Evolutionary conservation across 1,284 basidiomycete species (phyloP), one percentile per base, ranked within the genome.

Genomic region (Moesziomyces sp.): DNA sequence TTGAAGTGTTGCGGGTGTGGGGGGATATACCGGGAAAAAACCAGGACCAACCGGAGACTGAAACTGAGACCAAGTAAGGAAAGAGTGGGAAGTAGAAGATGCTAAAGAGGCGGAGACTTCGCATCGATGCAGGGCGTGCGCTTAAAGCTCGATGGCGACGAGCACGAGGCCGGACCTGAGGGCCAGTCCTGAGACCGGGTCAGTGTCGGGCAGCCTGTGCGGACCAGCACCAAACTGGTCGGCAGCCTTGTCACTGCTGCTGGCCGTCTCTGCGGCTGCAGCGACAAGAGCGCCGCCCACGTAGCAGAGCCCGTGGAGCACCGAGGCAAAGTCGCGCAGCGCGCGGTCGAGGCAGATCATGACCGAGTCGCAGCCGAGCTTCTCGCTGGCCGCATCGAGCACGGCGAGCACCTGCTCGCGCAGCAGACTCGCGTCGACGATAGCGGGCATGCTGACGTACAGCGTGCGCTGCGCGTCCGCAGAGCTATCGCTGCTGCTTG

Each of bases 271-370:
- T 18, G 38, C 38, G 18, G 38, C 16, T 18, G 70, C 59, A 6
- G 76, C 66, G 7, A 77, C 72, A 35, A 80, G 67, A 13, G 73
- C 59, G 19, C 76, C 80, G 13, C 80, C 80, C 3, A 82, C 80
- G 38, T 82, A 82, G 59, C 77, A 79, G 13, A 82, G 58, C 2
- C 80, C 80, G 50, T 78, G 80, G 9, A 82, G 61, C 10, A 79
- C 67, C 1, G 70, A 61, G 6, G 61, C 52, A 24, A 79, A 73
- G 38, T 81, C 80, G 13, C 58, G 57, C 51, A 76, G 62, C 26
- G 55, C 46, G 21, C 59, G 59, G 24, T 75, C 63, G 48, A 82
- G 58, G 28, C 73, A 79, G 26, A 82, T 57, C 55, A 82, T 70
- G 28, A 80, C 77, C 4, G 65, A 61, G 3, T 70, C 75, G 23